These are phyloP conservation scores for Ophiorrhiza pumila DNA, from an alignment of 257 asterid genomes.

Conservation along the genomic window DNA sequence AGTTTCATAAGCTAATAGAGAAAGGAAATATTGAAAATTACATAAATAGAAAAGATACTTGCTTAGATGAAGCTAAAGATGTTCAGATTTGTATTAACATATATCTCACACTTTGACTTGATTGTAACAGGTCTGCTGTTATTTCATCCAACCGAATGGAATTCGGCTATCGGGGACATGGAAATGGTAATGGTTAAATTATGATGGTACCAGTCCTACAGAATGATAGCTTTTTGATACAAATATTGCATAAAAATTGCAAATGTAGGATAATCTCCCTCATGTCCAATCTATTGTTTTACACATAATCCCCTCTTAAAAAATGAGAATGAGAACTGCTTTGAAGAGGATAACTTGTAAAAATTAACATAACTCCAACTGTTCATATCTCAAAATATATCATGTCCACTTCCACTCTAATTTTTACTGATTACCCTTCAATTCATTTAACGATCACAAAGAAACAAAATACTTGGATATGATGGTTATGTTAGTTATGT, in stretches of 20 bases:
- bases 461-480: no score
- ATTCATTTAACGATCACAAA: not conserved
- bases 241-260: not conserved
- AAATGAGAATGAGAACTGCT: no score
- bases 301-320: not conserved
- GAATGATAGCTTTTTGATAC: not conserved
- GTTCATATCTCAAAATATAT: not conserved
- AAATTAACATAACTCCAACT: not conserved
- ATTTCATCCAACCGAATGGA: not conserved
- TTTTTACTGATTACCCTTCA: not conserved
- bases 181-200: not conserved
- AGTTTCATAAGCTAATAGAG: conserved; percentile 59
- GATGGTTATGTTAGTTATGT: no score
- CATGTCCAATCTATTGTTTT: not conserved
- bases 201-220: not conserved
- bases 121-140: not conserved
- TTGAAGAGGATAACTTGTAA: not conserved
- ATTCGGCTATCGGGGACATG: not conserved
- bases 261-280: not conserved
- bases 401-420: not conserved
- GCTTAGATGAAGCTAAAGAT: not conserved
- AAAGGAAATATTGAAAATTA: not conserved
- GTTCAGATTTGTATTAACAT: not conserved
- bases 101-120: not conserved
- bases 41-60: not conserved